Conservation (phyloP, 805 yeast species). For the Saccharomycopsis sp. region DNA sequence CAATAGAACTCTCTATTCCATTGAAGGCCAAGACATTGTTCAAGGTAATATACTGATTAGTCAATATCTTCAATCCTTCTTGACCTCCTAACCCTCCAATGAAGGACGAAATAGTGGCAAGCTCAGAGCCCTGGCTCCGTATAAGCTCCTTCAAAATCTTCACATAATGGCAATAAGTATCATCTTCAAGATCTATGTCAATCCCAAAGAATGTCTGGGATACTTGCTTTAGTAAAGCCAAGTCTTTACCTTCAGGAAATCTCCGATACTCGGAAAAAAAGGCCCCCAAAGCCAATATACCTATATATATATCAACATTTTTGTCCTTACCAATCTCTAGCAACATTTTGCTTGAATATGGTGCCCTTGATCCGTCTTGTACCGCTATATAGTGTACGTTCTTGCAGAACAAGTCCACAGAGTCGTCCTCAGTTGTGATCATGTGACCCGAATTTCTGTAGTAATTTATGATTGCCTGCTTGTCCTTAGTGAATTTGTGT, state of each 20-base stretch:
- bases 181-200: not conserved
- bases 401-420: conserved; percentile 49
- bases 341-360: not conserved
- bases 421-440: conserved; percentile 23
- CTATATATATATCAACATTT: conserved; percentile 3
- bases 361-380: conserved; percentile 31
- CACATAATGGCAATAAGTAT: not conserved
- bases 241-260: conserved; percentile 15
- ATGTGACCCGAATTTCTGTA: conserved; percentile 27
- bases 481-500: conserved; percentile 48
- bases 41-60: conserved; percentile 76
- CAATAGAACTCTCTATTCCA: conserved; percentile 52
- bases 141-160: conserved; percentile 38
- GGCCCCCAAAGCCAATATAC: conserved; percentile 23
- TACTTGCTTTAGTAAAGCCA: not conserved
- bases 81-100: conserved; percentile 86
- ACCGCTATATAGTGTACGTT: conserved; percentile 50
- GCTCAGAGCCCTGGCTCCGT: conserved; percentile 36
- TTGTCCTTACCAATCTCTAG: not conserved
- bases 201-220: not conserved
- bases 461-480: conserved; percentile 32
- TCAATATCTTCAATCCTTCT: conserved; percentile 67
- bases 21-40: conserved; percentile 68
- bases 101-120: conserved; percentile 57
- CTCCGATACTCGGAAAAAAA: conserved; percentile 2